Percentiles rank a stretch among this genome's conserved stretches.
phyloP scores from a whole-genome alignment of 306 rosid genomes.

The Prinsepia uniflora region DNA sequence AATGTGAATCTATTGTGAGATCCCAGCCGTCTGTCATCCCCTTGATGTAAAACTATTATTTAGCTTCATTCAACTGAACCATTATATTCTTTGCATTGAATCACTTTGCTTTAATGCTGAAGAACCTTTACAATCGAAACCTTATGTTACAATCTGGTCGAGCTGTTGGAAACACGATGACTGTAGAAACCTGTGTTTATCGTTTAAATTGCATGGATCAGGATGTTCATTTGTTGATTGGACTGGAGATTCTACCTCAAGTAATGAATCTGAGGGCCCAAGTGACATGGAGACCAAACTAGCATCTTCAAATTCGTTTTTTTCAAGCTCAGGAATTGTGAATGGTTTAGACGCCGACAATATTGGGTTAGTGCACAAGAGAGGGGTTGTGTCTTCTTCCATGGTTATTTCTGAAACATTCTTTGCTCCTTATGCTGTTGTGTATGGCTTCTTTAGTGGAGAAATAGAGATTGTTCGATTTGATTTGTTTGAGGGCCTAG shows the following conservation, averaged over 20 bases:
- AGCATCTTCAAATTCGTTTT: constrained; percentile 25
- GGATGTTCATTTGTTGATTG: constrained; percentile 51
- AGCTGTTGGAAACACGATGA: constrained; percentile 35
- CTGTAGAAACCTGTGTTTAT: constrained; percentile 33
- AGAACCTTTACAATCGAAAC: constrained; percentile 71
- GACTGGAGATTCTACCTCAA: constrained; percentile 38
- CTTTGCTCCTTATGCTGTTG: constrained; percentile 49
- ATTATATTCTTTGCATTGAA: constrained; percentile 51
- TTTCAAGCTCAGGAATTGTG: constrained; percentile 32
- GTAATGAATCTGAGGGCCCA: constrained; percentile 23
- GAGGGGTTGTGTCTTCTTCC: constrained; percentile 38
- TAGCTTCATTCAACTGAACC: constrained; percentile 45
- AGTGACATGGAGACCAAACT: constrained; percentile 29
- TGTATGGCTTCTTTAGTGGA: constrained; percentile 76
- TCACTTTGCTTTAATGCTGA: constrained; percentile 58
- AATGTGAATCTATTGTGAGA: constrained; percentile 55
- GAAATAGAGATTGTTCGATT: constrained; percentile 66
- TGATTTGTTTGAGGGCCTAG: constrained; percentile 56
- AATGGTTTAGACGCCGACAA: constrained; percentile 17
- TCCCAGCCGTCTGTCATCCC: constrained; percentile 51
- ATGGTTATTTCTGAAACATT: constrained; percentile 36
- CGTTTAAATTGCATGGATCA: constrained; percentile 44
- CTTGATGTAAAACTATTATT: constrained; percentile 41
- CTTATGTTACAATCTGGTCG: constrained; percentile 60
- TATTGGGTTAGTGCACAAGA: constrained; percentile 37